Evolutionary conservation across 257 asterid species (phyloP), one percentile per base, ranked within the genome.

Genomic region (Echites panduratus): DNA sequence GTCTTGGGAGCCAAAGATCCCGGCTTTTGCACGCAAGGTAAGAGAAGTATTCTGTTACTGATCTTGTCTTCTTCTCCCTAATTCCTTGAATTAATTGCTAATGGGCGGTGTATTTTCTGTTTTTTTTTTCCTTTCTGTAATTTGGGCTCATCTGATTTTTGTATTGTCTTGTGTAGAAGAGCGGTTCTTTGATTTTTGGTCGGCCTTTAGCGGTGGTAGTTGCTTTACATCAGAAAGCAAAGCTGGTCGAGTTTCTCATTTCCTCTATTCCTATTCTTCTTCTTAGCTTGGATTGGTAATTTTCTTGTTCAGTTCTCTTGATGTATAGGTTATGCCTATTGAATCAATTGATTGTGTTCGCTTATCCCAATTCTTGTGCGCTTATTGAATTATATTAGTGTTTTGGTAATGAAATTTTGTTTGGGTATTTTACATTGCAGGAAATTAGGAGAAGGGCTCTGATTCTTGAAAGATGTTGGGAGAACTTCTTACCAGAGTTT

Each of bases 381-480:
- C 14, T 61, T 38, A 38, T 5, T 22, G 20, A 54, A 32, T 9
- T 16, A 22, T 52, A 9, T 29, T 53, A 49, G 35, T 72, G 54
- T 35, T 24, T 62, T 16, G 29, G 32, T 43, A 70, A 72, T 27
- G 58, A 50, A 24, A 50, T 45, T 14, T n/a, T 29, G 11, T 53
- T 65, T 20, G 71, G 11, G 49, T n/a, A 56, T 70, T 72, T 19
- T 19, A 17, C 5, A 35, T 58, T 67, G 40, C 78, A 81, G 79
- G 83, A 27, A 79, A 66, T 22, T 66, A 40, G 35, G 12, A 53
- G 49, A 38, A 71, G 76, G 82, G 78, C 65, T 68, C 77, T 66
- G 73, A 68, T 62, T 56, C n/a, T 13, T 17, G 32, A 54, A 84
- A 83, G 86, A 92, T 92, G 98, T 76, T 90, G 72, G 97, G 92